phyloP scores from a whole-genome alignment of 1,139 yeast species.

The Hyphopichia fennica region DNA sequence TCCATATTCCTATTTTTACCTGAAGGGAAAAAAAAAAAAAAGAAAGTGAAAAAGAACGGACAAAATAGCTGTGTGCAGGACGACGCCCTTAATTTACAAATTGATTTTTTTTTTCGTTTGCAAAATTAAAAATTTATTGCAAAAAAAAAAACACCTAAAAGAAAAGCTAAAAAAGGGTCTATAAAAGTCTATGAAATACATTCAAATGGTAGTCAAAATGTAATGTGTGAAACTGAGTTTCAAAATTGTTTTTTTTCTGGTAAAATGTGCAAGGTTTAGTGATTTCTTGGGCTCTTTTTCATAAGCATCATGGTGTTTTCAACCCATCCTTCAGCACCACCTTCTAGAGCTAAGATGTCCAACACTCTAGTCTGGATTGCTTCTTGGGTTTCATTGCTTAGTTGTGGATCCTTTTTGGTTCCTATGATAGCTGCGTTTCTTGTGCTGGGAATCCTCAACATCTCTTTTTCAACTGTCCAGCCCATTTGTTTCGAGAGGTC shows the following conservation, averaged over 20 bases:
- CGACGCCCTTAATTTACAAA: neutral
- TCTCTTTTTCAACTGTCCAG: constrained; percentile 83
- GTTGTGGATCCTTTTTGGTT: constrained; percentile 29
- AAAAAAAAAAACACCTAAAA: neutral
- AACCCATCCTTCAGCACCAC: constrained; percentile 92
- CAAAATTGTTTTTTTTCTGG: too few species aligned
- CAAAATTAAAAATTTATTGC: neutral
- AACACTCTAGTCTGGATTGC: constrained; percentile 41
- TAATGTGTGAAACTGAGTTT: neutral
- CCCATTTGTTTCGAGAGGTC: constrained; percentile 67
- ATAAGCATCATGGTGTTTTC: constrained; percentile 70
- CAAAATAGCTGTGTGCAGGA: neutral
- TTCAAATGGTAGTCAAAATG: neutral
- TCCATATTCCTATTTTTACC: neutral
- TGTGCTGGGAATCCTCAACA: constrained; percentile 91
- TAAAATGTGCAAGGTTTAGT: constrained; percentile 16
- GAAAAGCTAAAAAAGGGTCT: neutral
- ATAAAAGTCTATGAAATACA: neutral
- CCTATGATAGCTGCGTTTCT: constrained; percentile 91
- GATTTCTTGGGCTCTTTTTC: constrained; percentile 51
- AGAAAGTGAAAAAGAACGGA: neutral
- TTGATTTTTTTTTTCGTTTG: too few species aligned
- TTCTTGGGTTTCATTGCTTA: constrained; percentile 24
- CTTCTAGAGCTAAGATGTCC: constrained; percentile 67
- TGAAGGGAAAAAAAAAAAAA: neutral